Evolutionary conservation across 1,139 yeast species (phyloP).

Genomic region (Taphrina deformans): DNA sequence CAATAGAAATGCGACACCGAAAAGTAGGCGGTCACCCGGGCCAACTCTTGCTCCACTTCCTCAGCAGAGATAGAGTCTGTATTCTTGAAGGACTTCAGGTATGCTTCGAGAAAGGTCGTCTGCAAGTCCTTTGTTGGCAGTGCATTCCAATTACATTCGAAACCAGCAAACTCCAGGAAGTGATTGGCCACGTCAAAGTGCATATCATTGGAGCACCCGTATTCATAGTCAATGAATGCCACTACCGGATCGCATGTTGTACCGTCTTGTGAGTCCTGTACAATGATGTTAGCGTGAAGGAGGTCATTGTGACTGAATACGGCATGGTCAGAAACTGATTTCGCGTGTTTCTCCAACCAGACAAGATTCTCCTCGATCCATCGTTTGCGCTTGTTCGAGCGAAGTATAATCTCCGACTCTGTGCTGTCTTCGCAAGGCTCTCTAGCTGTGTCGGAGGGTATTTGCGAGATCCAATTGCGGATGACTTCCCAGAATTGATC

Average conservation of each 20-base stretch:
- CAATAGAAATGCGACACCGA: constrained; percentile 31
- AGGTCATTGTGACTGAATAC: constrained; percentile 34
- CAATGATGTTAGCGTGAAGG: constrained; percentile 28
- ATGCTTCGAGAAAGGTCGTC: constrained; percentile 3
- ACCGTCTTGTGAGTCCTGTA: constrained; percentile 39
- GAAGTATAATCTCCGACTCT: neutral
- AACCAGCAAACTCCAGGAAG: constrained; percentile 86
- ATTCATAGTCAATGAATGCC: constrained; percentile 76
- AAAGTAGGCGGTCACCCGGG: constrained; percentile 6
- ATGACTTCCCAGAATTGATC: constrained; percentile 30
- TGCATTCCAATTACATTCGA: constrained; percentile 56
- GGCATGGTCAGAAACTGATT: constrained; percentile 3
- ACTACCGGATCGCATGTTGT: constrained; percentile 42
- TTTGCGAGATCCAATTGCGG: constrained; percentile 12
- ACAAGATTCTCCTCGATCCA: constrained; percentile 9
- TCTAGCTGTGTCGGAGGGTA: constrained; percentile 38
- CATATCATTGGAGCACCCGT: constrained; percentile 75
- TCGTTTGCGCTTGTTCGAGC: neutral
- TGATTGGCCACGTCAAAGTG: constrained; percentile 86
- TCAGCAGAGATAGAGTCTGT: neutral
- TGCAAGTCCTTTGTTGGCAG: constrained; percentile 15
- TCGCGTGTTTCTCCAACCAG: constrained; percentile 11
- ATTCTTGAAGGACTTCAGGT: constrained; percentile 9
- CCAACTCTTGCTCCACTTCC: neutral
- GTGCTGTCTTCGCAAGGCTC: neutral